Conservation (phyloP, 495 filamentous ascomycete species). For the Neurospora terricola region DNA sequence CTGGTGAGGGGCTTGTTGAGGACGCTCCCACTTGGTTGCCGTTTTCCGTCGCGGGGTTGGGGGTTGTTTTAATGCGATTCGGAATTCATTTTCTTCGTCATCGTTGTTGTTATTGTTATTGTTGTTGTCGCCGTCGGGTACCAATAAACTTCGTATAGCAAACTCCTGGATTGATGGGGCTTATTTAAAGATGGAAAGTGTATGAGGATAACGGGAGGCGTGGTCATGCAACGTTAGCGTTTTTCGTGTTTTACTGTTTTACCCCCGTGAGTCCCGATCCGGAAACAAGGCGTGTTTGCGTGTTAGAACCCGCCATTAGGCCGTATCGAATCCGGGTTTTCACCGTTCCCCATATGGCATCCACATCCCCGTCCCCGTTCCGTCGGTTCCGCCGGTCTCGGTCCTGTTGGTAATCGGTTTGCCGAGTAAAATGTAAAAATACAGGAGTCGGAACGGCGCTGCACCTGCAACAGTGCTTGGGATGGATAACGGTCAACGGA, state of each 20-base stretch:
- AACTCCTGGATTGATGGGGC: background rate
- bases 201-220: background rate
- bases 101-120: background rate
- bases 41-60: background rate
- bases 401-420: background rate
- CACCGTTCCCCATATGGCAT: background rate
- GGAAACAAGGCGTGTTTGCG: background rate
- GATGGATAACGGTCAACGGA: background rate
- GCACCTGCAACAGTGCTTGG: background rate
- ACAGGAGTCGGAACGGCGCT: background rate
- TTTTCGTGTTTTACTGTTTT: background rate
- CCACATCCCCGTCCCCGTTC: background rate
- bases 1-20: background rate
- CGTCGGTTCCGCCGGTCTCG: background rate
- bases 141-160: background rate
- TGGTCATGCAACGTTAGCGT: background rate
- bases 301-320: background rate
- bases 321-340: background rate
- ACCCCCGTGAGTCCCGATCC: background rate
- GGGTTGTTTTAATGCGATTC: background rate
- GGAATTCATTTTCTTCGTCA: background rate
- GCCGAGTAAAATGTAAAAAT: background rate
- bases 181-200: background rate
- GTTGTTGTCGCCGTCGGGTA: background rate
- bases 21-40: background rate